phyloP scores from a whole-genome alignment of 1,139 yeast species.

The Wickerhamomyces sp. region DNA sequence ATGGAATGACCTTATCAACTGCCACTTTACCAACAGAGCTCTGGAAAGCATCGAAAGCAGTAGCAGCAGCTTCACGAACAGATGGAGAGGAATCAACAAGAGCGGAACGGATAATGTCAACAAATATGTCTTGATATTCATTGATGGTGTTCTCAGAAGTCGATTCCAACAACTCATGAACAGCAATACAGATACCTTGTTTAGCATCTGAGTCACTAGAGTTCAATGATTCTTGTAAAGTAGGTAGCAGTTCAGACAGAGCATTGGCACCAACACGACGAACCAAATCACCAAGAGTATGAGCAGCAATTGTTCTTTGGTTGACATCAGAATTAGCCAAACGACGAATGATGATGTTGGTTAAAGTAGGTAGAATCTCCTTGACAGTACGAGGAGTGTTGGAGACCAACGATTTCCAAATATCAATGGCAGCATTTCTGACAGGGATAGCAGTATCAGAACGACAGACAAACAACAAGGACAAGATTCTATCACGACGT shows the following conservation, averaged over 20 bases:
- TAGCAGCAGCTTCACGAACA: slow-evolving; percentile 89
- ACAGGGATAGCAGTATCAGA: slow-evolving; percentile 87
- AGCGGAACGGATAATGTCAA: slow-evolving; percentile 72
- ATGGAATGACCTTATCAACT: slow-evolving; percentile 84
- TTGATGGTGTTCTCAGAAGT: slow-evolving; percentile 58
- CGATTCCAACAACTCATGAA: slow-evolving; percentile 78
- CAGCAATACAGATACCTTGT: slow-evolving; percentile 95
- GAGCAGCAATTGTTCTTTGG: slow-evolving; percentile 86
- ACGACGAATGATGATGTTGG: slow-evolving; percentile 72
- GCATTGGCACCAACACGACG: slow-evolving; percentile 93
- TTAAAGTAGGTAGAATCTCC: slow-evolving; percentile 83
- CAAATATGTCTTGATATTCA: slow-evolving; percentile 64
- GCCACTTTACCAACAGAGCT: slow-evolving; percentile 78
- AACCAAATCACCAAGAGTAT: slow-evolving; percentile 90
- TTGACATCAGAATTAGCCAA: slow-evolving; percentile 76
- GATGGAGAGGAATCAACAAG: slow-evolving; percentile 66
- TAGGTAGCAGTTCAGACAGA: slow-evolving; percentile 77
- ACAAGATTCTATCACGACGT: slow-evolving; percentile 81
- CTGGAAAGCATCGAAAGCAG: slow-evolving; percentile 84
- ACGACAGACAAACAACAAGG: slow-evolving; percentile 86
- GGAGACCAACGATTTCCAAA: slow-evolving; percentile 95
- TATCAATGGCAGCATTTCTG: slow-evolving; percentile 87
- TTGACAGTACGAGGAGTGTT: slow-evolving; percentile 96
- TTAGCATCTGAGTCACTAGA: slow-evolving; percentile 72
- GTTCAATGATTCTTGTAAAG: slow-evolving; percentile 63